Conservation (phyloP, 345 rosid genomes). For the Citrus australasica region DNA sequence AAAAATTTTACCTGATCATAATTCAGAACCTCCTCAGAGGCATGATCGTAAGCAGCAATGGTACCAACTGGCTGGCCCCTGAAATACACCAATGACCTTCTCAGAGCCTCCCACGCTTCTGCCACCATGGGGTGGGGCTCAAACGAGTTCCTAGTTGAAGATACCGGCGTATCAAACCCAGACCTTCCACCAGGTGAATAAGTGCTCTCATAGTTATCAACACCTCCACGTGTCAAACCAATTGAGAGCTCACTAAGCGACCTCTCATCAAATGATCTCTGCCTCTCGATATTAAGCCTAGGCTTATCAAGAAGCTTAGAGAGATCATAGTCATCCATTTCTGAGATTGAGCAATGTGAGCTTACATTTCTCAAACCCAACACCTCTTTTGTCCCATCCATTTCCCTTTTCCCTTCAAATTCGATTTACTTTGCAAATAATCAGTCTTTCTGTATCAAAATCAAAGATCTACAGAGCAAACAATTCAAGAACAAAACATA, state of each 20-base stretch:
- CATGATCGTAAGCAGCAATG: constrained; percentile 88
- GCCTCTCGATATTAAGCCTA: constrained; percentile 77
- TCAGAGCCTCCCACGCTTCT: constrained; percentile 92
- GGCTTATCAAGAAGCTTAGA: constrained; percentile 85
- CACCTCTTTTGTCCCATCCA: constrained; percentile 55
- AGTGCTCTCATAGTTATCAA: constrained; percentile 49
- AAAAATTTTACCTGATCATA: constrained; percentile 77
- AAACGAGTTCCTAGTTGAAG: constrained; percentile 79
- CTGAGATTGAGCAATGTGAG: constrained; percentile 74
- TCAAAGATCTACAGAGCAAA: constrained; percentile 6
- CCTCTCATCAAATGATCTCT: constrained; percentile 92
- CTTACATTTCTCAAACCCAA: constrained; percentile 65
- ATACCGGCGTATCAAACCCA: constrained; percentile 73
- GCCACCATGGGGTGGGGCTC: constrained; percentile 97
- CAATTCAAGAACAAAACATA: background rate
- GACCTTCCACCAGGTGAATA: constrained; percentile 69
- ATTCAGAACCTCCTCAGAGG: constrained; percentile 91
- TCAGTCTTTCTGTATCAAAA: background rate
- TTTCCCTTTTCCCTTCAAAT: constrained; percentile 30
- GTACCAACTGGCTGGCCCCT: constrained; percentile 89
- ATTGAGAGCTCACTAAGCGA: constrained; percentile 84
- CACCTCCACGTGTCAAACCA: constrained; percentile 49
- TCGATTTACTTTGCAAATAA: constrained; percentile 9
- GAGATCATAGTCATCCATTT: constrained; percentile 72
- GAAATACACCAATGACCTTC: constrained; percentile 74